Evolutionary conservation across 2,329 filamentous ascomycete genomes (phyloP), one percentile per base, ranked within the genome.

Genomic region (Pseudodiploospora longispora): DNA sequence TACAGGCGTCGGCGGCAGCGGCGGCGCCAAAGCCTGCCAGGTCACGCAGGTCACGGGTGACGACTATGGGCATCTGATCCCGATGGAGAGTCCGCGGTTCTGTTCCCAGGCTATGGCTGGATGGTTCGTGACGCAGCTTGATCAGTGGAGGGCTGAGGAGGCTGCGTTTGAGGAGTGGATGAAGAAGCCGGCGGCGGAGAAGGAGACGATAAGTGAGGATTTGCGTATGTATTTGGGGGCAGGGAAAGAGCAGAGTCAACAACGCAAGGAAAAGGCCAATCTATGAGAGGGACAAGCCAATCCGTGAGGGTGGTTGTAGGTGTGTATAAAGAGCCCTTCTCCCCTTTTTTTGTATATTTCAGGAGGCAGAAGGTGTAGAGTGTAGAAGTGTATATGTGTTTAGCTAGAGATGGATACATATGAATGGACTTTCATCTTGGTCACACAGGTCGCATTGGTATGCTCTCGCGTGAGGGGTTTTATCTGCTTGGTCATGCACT

Each of bases 51-150:
- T 86, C 5, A 69, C 79, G 10, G 64, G 93, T 6, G 66, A 83
- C 29, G 75, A 74, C 0, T 71, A 74, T 5, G 88, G 90, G 0
- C 91, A 97, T 62, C 63, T 96, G 36, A 78, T 96, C 29, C 84
- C 90, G 0, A 86, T 95, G 78, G 89, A 95, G 63, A 75, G 77
- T 34, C 85, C 86, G 0, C 67, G 56, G 2, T 70, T 78, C 55
- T 85, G 82, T 49, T 90, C 87, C 2, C 68, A 75, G 46, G 62
- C 75, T 12, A 73, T 76, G 0, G 75, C 74, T 0, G 57, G 60
- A 28, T 87, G 80, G 71, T 61, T 86, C 44, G 69, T 61, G 0
- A 55, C 57, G n/a, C 79, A 84, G 58, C 51, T 85, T 50, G 59
- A 64, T 36, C 61, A 68, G 29, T 85, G 81, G 78, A 65, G 70